Percentiles rank a stretch among this genome's conserved stretches.
Evolutionary conservation across 2,329 filamentous ascomycete species (phyloP).

Genomic region (Phaeophleospora eucalypticola): DNA sequence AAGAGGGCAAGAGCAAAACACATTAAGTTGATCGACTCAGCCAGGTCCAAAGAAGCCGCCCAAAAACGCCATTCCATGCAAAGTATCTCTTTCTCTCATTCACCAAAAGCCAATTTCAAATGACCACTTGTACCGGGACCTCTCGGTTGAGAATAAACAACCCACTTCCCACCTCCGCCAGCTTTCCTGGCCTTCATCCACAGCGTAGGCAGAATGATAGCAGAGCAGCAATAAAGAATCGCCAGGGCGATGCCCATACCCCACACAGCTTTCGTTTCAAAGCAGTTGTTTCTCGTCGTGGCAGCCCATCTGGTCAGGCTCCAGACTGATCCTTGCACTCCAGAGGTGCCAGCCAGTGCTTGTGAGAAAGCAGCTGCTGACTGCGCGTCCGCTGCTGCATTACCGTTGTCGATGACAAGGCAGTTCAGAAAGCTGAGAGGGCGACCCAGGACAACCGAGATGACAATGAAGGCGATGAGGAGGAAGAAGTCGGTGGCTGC

Average conservation of each 20-base stretch:
- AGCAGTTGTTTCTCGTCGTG: conserved; percentile 64
- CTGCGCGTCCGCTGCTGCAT: conserved; percentile 41
- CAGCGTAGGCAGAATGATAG: conserved; percentile 44
- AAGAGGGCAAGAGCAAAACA: too few species aligned
- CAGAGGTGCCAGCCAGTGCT: conserved; percentile 50
- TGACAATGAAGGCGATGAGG: conserved; percentile 72
- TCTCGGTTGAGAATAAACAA: too few species aligned
- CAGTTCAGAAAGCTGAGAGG: conserved; percentile 78
- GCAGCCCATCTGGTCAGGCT: conserved; percentile 55
- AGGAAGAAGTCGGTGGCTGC: conserved; percentile 63
- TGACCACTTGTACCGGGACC: too few species aligned
- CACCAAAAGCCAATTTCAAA: too few species aligned
- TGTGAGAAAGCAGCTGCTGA: conserved; percentile 53
- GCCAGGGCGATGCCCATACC: conserved; percentile 75
- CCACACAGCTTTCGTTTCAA: conserved; percentile 84
- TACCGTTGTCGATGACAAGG: conserved; percentile 48
- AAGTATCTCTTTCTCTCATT: too few species aligned
- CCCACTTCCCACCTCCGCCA: conserved; percentile 8
- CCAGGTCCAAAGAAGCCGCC: too few species aligned
- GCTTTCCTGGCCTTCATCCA: conserved; percentile 49
- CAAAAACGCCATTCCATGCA: too few species aligned
- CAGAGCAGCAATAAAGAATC: conserved; percentile 46
- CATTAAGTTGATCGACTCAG: too few species aligned
- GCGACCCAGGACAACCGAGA: conserved; percentile 72
- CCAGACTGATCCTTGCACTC: conserved; percentile 48